Evolutionary conservation across 352 stramenopile species (phyloP), one percentile per base, ranked within the genome.

Genomic region (Pythium rhizo-oryzae): DNA sequence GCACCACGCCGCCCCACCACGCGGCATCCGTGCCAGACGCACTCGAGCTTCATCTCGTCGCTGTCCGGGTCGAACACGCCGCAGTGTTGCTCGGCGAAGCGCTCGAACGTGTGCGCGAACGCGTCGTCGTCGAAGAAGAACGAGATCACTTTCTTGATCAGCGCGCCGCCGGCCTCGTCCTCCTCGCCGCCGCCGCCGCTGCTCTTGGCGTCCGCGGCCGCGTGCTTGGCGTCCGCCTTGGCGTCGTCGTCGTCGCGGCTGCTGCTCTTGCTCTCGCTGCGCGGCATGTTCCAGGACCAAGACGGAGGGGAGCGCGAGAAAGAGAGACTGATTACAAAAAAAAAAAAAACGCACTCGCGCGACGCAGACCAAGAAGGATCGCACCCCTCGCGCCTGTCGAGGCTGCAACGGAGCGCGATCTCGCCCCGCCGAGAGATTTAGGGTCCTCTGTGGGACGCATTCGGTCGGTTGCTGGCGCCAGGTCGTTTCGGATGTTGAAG

Each of bases 1-100:
- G 28, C 28, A 33, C 6, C 28, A 33, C 28, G 28, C 2, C 2
- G 28, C 28, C 28, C 35, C 35, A 41, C 35, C 35, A 41, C n/a
- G n/a, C n/a, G 12, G 8, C 35, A 15, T 41, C 41, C 4, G 25
- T 16, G 33, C 18, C n/a, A 43, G 1, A 70, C 78, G 47, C 39
- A 86, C 85, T 92, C 80, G 56, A 93, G 80, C 57, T 92, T 90
- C 85, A 93, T 93, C 64, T 93, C 85, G 16, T 93, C 85, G 37
- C 68, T 80, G 21, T 90, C 72, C n/a, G 87, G 59, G 47, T 93
- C 85, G 51, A 93, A 93, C 15, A 73, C 67, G 51, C 75, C 67
- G 62, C 82, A 93, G 67, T 91, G 63, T 5, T 79, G 56, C 60
- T 91, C 78, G 1, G 85, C 85, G 43, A 93, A 93, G 7, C 61